phyloP scores from a whole-genome alignment of 495 filamentous ascomycete genomes.

The Trypethelium eluteriae region DNA sequence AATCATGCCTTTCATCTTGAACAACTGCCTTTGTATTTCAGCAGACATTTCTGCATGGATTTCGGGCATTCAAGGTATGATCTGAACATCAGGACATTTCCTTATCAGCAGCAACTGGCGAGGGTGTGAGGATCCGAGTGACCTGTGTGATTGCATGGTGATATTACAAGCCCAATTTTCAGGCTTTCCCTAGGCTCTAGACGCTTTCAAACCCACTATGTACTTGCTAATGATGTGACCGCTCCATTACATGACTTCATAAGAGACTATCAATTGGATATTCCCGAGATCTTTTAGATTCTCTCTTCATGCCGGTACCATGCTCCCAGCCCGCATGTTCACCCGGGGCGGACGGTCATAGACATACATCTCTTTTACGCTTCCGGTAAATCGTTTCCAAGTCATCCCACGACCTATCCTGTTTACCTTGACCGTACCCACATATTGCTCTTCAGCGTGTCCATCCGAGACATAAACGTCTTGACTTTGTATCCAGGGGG shows the following conservation, averaged over 20 bases:
- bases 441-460: not conserved
- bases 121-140: not conserved
- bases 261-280: not conserved
- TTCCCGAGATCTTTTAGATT: not conserved
- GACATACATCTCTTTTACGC: constrained; percentile 7
- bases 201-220: not conserved
- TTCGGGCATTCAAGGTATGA: too few relatives aligned
- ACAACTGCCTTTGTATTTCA: too few relatives aligned
- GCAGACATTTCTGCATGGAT: too few relatives aligned
- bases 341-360: constrained; percentile 3
- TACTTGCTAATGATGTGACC: not conserved
- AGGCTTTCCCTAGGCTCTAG: not conserved
- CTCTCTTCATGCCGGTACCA: not conserved
- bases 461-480: not conserved
- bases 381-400: not conserved
- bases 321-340: not conserved
- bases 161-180: not conserved
- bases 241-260: not conserved
- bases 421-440: constrained; percentile 6
- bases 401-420: constrained; percentile 8
- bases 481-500: constrained; percentile 1
- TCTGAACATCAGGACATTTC: not conserved
- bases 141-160: not conserved
- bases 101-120: not conserved
- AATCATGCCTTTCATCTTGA: too few relatives aligned